A percentile compares a stretch with the other conserved stretches of the same genome.
phyloP scores from a whole-genome alignment of 176 grass and related monocot species.

The Phoenix dactylifera region DNA sequence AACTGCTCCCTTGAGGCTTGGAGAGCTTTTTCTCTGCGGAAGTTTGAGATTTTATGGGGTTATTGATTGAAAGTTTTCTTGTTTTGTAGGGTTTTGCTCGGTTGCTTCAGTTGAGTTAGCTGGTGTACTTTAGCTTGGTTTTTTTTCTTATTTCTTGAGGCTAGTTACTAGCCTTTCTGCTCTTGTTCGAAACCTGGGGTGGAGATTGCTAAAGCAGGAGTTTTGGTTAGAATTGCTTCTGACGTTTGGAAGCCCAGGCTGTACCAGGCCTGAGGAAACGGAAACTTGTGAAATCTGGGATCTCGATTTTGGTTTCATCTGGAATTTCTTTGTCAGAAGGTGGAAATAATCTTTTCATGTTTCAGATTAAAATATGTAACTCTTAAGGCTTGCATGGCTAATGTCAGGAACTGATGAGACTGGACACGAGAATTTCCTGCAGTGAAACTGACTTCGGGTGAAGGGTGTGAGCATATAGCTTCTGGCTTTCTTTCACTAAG shows the following conservation, averaged over 20 bases:
- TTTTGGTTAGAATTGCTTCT: not conserved
- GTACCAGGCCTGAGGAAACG: no score
- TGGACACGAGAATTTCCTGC: not conserved
- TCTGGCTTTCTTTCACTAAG: no score
- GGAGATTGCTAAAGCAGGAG: not conserved
- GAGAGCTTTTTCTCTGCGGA: not conserved
- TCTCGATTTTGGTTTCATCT: not conserved
- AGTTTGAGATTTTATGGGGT: not conserved
- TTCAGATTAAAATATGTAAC: no score
- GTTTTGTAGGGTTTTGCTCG: not conserved
- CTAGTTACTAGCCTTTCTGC: not conserved
- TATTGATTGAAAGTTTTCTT: not conserved
- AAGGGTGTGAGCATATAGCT: not conserved
- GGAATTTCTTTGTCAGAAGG: no score
- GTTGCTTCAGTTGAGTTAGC: not conserved
- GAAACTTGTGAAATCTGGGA: not conserved
- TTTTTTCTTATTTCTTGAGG: no score
- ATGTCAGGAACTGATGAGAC: not conserved
- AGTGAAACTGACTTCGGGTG: not conserved
- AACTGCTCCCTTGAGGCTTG: no score
- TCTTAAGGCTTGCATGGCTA: not conserved
- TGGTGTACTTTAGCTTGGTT: not conserved
- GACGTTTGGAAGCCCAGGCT: no score
- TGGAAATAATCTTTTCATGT: no score
- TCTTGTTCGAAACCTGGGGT: not conserved